phyloP scores from a whole-genome alignment of 2,329 filamentous ascomycete species.

The Chrysoporthe deuterocubensis region DNA sequence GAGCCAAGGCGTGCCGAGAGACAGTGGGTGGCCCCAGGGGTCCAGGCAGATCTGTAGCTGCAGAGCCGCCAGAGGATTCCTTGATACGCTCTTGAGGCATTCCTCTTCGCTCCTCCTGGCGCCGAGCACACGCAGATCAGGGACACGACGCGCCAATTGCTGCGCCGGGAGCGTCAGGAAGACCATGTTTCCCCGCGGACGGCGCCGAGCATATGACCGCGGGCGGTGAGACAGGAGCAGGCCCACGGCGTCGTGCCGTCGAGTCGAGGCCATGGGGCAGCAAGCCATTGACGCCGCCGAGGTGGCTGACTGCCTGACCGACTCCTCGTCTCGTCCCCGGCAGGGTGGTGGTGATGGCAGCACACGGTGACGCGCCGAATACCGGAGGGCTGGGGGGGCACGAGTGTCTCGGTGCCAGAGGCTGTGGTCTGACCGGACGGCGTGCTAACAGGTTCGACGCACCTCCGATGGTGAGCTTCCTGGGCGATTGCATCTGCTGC shows the following conservation, averaged over 20 bases:
- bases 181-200: background rate
- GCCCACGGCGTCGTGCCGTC: background rate
- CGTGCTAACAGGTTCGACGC: background rate
- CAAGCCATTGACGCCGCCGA: background rate
- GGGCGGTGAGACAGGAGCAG: background rate
- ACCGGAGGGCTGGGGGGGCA: background rate
- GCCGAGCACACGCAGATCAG: conserved; percentile 6
- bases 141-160: background rate
- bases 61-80: background rate
- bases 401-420: background rate
- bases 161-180: background rate
- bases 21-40: background rate
- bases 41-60: conserved; percentile 1
- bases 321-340: no score
- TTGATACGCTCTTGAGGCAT: background rate
- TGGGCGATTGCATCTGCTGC: background rate
- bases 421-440: conserved; percentile 1
- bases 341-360: background rate
- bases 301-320: background rate
- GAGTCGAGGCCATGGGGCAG: background rate
- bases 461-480: background rate
- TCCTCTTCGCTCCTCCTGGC: background rate
- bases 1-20: conserved; percentile 2
- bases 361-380: background rate
- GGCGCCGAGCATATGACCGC: background rate